Percentiles rank a stretch among this genome's conserved stretches.
Conservation (phyloP, 2,329 filamentous ascomycete species). For the Talaromyces islandicus region DNA sequence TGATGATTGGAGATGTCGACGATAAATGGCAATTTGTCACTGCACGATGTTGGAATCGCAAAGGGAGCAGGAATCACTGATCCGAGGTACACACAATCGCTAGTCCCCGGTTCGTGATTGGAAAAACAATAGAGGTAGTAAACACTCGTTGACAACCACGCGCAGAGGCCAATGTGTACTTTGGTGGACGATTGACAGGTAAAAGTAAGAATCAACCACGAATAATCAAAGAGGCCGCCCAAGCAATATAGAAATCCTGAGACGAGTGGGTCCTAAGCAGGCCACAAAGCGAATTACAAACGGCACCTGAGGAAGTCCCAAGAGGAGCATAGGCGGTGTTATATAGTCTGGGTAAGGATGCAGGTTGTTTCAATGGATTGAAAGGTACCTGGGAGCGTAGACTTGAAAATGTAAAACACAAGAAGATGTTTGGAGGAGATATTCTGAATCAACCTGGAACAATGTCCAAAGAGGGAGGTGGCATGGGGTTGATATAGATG, state of each 20-base stretch:
- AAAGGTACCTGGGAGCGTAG: background rate
- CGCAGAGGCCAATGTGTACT: background rate
- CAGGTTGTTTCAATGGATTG: background rate
- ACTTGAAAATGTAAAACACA: too few species aligned
- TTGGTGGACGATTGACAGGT: background rate
- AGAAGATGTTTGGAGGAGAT: background rate
- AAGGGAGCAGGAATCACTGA: too few species aligned
- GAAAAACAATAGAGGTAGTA: too few species aligned
- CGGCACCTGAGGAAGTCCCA: background rate
- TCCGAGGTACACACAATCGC: too few species aligned
- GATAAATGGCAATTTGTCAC: background rate
- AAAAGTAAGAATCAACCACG: background rate
- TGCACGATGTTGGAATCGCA: background rate
- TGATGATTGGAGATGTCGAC: background rate
- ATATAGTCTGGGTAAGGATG: background rate
- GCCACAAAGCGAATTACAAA: background rate
- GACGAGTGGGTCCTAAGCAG: background rate
- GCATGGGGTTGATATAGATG: slow-evolving; percentile 6
- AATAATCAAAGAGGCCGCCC: background rate
- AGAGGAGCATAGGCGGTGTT: background rate
- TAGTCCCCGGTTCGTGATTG: too few species aligned
- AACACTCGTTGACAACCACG: background rate
- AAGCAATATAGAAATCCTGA: background rate
- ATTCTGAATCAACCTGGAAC: background rate
- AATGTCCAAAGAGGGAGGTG: slow-evolving; percentile 1